phyloP scores from a whole-genome alignment of 1,284 basidiomycete genomes.

The Taiwanofungus camphoratus region DNA sequence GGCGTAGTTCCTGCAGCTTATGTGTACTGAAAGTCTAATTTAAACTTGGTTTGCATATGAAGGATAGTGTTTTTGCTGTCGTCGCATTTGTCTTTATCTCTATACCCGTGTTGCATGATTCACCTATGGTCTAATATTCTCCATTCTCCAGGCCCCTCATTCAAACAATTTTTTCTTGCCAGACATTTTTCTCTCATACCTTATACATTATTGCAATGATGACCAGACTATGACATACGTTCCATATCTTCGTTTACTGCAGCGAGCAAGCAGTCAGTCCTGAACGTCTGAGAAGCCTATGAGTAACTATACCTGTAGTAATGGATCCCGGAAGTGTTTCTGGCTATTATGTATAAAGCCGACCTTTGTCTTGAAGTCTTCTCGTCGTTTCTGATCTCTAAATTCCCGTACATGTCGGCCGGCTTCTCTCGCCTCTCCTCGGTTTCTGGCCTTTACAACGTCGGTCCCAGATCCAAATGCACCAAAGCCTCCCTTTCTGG shows the following conservation, averaged over 20 bases:
- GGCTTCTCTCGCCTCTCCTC: constrained; percentile 91
- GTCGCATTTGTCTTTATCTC: constrained; percentile 20
- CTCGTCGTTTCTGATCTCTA: constrained; percentile 72
- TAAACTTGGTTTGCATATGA: constrained; percentile 15
- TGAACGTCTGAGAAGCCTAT: not conserved
- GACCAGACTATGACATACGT: not conserved
- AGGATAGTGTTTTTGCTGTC: constrained; percentile 17
- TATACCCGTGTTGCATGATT: constrained; percentile 29
- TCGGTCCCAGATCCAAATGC: constrained; percentile 78
- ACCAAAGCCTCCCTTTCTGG: constrained; percentile 81
- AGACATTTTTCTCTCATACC: constrained; percentile 7
- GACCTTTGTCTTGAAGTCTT: constrained; percentile 83
- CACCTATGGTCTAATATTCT: constrained; percentile 27
- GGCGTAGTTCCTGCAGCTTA: constrained; percentile 88
- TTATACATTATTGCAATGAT: not conserved
- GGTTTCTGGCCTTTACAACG: constrained; percentile 87
- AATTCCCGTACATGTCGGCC: constrained; percentile 84
- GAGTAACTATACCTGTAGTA: constrained; percentile 28
- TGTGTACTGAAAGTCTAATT: constrained; percentile 51
- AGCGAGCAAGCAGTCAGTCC: not conserved
- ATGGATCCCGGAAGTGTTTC: constrained; percentile 72
- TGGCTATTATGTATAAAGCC: constrained; percentile 80
- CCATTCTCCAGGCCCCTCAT: not conserved
- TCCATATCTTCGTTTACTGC: not conserved
- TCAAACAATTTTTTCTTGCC: not conserved